Evolutionary conservation across 2,329 filamentous ascomycete species (phyloP), one percentile per base, ranked within the genome.

Genomic region (Penicillium sp.): DNA sequence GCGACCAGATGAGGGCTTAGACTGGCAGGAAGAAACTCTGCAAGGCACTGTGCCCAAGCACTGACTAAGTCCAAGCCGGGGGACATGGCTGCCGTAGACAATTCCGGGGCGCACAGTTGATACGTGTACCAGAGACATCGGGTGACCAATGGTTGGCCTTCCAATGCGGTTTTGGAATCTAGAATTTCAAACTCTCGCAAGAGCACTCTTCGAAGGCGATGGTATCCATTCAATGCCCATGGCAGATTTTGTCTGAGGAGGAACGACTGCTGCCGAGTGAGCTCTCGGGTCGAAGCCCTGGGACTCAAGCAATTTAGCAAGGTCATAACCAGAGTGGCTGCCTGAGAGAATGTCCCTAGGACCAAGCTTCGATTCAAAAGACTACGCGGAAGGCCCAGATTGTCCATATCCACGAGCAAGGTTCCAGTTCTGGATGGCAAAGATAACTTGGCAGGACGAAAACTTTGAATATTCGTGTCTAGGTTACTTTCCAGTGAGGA

Each of bases 401-500:
- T 63, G 13, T 65, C 60, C 39, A 71, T 47, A 35, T 63, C 63
- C 47, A 54, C 51, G 26, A 60, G 48, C 35, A 71, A 52, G 13
- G 55, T 53, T 13, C 59, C 59, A 29, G 54, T 53, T 27, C 47
- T 46, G 3, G 56, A 49, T 3, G 67, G 68, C 45, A 70, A 45
- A 33, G 50, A 57, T 24, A 66, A 29, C 12, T 49, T 56, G 28
- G 40, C 32, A 13, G 38, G 28, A 29, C 38, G 49, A 18, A 48
- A 26, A 27, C 48, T 46, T 27, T 39, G 51, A 26, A 43, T 39
- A 9, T 45, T 48, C 13, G 47, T 51, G 33, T 44, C 27, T 37
- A 66, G 55, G 3, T 57, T 46, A 32, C 50, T 51, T 48, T 77
- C 73, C 35, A 79, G 54, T 12, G 69, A 67, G 46, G 56, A 57